Conservation (phyloP, 768 basidiomycete species). For the Serpula lacrymans region DNA sequence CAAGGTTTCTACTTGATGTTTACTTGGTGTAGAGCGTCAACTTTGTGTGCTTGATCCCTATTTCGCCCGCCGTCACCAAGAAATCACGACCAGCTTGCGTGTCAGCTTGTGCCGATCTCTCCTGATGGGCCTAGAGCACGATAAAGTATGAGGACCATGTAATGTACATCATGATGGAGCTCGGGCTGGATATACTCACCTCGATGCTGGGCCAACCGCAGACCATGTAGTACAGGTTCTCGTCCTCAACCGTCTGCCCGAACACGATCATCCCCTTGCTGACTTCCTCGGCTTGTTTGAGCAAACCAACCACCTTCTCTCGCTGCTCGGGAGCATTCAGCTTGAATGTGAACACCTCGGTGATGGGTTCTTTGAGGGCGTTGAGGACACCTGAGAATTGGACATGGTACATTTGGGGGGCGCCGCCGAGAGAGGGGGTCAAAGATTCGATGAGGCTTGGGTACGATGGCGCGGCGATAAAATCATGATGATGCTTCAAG, state of each 20-base stretch:
- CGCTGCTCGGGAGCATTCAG: slow-evolving; percentile 23
- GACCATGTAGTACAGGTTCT: slow-evolving; percentile 16
- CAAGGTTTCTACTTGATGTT: too few relatives aligned
- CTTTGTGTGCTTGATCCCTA: too few relatives aligned
- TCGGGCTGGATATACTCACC: too few relatives aligned
- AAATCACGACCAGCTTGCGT: too few relatives aligned
- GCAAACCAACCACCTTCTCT: slow-evolving; percentile 6
- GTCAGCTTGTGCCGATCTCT: too few relatives aligned
- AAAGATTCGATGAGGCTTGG: slow-evolving; percentile 3
- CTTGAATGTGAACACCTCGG: slow-evolving; percentile 13
- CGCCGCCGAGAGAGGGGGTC: slow-evolving; percentile 4
- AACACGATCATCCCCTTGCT: slow-evolving; percentile 13
- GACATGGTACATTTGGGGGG: slow-evolving; percentile 17
- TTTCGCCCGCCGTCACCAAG: too few relatives aligned
- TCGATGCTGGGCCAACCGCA: slow-evolving; percentile 20
- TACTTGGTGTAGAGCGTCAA: too few relatives aligned
- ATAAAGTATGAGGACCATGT: too few relatives aligned
- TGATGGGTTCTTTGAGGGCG: slow-evolving; percentile 20
- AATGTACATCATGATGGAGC: too few relatives aligned
- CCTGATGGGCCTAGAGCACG: too few relatives aligned
- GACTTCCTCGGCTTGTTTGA: slow-evolving; percentile 10
- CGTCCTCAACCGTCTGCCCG: slow-evolving; percentile 17
- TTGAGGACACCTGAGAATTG: slow-evolving; percentile 11
- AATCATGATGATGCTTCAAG: slow-evolving; percentile 15
- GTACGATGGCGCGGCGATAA: slow-evolving; percentile 9